Evolutionary conservation across 768 basidiomycete genomes (phyloP).

Genomic region (Favolaschia claudopus): DNA sequence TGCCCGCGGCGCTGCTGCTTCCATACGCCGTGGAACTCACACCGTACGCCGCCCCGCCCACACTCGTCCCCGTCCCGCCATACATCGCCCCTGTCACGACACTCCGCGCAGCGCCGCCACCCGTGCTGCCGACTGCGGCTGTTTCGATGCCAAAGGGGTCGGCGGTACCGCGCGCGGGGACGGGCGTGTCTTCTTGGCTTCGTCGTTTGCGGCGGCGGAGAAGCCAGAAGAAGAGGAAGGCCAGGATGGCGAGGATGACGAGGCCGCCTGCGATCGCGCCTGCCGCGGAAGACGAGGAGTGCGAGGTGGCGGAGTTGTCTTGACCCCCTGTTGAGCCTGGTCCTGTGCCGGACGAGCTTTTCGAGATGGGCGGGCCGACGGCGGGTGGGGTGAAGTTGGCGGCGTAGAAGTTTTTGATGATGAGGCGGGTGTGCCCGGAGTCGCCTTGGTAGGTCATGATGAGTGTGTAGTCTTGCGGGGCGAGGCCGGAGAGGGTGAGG

Average conservation of each 20-base stretch:
- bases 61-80: not conserved
- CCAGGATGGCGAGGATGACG: not conserved
- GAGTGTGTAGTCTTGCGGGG: conserved; percentile 32
- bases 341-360: not conserved
- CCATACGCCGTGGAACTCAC: not conserved
- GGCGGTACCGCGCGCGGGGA: too few relatives aligned
- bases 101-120: not conserved
- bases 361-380: too few relatives aligned
- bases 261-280: not conserved
- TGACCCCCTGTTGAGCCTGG: too few relatives aligned
- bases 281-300: not conserved
- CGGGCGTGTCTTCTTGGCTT: not conserved
- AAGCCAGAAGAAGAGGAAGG: not conserved
- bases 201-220: not conserved
- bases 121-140: not conserved
- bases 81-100: not conserved
- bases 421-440: not conserved
- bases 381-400: not conserved
- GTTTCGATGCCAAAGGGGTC: not conserved
- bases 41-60: not conserved
- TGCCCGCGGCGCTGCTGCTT: too few relatives aligned
- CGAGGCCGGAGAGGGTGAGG: conserved; percentile 31
- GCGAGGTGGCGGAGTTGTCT: not conserved
- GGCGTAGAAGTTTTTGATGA: not conserved
- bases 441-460: conserved; percentile 31